These are phyloP conservation scores for Camellia oleifera DNA, from an alignment of 179 eudicot species.

Conservation along the genomic window DNA sequence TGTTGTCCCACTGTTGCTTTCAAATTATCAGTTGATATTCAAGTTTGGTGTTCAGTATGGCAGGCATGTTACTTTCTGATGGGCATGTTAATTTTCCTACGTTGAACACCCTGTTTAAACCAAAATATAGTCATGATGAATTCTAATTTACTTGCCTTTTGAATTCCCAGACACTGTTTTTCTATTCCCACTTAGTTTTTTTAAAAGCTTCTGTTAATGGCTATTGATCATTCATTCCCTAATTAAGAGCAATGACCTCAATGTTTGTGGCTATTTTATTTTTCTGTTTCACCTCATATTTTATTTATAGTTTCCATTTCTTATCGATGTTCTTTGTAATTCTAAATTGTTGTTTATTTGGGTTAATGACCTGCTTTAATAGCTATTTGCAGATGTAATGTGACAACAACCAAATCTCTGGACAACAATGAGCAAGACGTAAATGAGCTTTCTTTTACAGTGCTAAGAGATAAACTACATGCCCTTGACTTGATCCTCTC, in stretches of 20 bases:
- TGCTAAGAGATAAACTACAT: too few relatives aligned
- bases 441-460: too few relatives aligned
- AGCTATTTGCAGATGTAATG: too few relatives aligned
- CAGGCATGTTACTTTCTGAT: neutral
- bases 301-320: too few relatives aligned
- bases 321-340: neutral
- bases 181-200: neutral
- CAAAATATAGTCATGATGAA: slow-evolving; percentile 69
- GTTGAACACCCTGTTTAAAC: slow-evolving; percentile 31
- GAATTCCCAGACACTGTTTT: neutral
- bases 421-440: too few relatives aligned
- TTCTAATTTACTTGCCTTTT: neutral
- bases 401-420: too few relatives aligned
- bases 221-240: neutral
- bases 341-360: too few relatives aligned
- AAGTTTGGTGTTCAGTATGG: slow-evolving; percentile 1
- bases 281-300: neutral
- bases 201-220: neutral
- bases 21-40: neutral
- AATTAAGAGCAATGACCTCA: neutral
- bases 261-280: neutral
- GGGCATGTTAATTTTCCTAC: too few relatives aligned
- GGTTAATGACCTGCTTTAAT: too few relatives aligned
- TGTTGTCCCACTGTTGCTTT: neutral
- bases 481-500: too few relatives aligned